phyloP scores from a whole-genome alignment of 2,329 filamentous ascomycete species.

The Xylaria sp. region DNA sequence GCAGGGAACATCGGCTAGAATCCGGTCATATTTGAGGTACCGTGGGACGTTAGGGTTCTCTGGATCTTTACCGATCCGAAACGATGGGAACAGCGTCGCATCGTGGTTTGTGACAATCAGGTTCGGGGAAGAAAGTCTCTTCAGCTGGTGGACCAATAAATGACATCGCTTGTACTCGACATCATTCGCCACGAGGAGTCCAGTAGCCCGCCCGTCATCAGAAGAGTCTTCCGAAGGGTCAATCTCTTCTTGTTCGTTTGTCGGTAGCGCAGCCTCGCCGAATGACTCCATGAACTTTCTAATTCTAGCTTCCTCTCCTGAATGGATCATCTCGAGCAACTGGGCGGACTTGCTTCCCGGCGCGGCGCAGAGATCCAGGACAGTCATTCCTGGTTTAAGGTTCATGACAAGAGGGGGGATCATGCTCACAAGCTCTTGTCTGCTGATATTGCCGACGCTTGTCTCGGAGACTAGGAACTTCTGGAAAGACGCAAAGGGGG shows the following conservation, averaged over 20 bases:
- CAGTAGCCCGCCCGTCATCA: conserved; percentile 87
- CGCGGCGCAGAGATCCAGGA: conserved; percentile 94
- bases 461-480: conserved; percentile 98
- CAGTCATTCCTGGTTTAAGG: conserved; percentile 86
- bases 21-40: conserved; percentile 96
- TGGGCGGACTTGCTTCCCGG: conserved; percentile 97
- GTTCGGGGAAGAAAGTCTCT: conserved; percentile 95
- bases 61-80: conserved; percentile 72
- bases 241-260: conserved; percentile 58
- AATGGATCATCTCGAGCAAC: conserved; percentile 91
- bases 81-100: conserved; percentile 91
- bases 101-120: conserved; percentile 98
- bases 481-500: conserved; percentile 93
- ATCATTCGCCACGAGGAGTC: conserved; percentile 93
- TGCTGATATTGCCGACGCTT: conserved; percentile 93
- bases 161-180: conserved; percentile 96
- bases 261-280: conserved; percentile 42
- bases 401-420: conserved; percentile 95
- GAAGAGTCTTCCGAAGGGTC: conserved; percentile 60
- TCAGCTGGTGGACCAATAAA: conserved; percentile 97
- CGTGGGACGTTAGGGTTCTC: conserved; percentile 62
- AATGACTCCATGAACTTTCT: conserved; percentile 70
- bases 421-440: conserved; percentile 98
- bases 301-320: conserved; percentile 87
- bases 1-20: conserved; percentile 95